A percentile compares a stretch with the other conserved stretches of the same genome.
Evolutionary conservation across 176 grass and related monocot genomes (phyloP).

Genomic region (Oryza australiensis): DNA sequence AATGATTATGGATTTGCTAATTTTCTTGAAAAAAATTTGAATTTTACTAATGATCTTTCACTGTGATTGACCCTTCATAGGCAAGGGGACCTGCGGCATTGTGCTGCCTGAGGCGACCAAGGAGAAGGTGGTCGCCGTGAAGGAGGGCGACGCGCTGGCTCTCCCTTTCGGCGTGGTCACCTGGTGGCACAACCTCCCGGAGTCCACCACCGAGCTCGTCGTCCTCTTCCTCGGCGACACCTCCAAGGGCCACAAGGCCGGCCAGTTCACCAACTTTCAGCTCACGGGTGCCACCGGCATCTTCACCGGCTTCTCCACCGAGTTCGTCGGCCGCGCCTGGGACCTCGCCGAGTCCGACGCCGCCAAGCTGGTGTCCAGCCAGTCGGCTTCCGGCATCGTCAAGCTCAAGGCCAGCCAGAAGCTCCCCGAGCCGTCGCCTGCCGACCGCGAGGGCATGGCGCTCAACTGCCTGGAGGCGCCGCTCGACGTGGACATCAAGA

Average conservation of each 20-base stretch:
- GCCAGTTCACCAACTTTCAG: slow-evolving; percentile 82
- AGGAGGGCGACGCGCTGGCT: slow-evolving; percentile 70
- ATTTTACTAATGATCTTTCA: too few species aligned
- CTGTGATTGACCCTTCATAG: too few species aligned
- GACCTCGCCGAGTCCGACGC: slow-evolving; percentile 61
- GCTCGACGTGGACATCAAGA: slow-evolving; percentile 76
- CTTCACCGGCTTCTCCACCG: slow-evolving; percentile 74
- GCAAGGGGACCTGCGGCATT: slow-evolving; percentile 51
- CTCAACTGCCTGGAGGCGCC: slow-evolving; percentile 81
- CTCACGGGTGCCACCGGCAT: slow-evolving; percentile 65
- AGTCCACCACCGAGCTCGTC: slow-evolving; percentile 37
- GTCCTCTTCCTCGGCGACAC: slow-evolving; percentile 88
- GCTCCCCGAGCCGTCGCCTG: slow-evolving; percentile 28
- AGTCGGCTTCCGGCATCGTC: slow-evolving; percentile 39
- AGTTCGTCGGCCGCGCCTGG: slow-evolving; percentile 79
- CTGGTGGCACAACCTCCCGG: slow-evolving; percentile 77
- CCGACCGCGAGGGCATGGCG: slow-evolving; percentile 63
- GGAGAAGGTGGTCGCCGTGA: slow-evolving; percentile 79
- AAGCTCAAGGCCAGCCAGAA: slow-evolving; percentile 50
- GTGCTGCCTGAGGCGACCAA: slow-evolving; percentile 56
- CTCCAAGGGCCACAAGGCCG: slow-evolving; percentile 70
- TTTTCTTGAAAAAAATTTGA: too few species aligned
- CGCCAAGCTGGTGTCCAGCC: slow-evolving; percentile 59
- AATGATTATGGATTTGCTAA: too few species aligned
- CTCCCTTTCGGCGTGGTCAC: slow-evolving; percentile 81